A percentile compares a stretch with the other conserved stretches of the same genome.
Evolutionary conservation across 495 filamentous ascomycete species (phyloP).

Genomic region (Xylaria acuta): DNA sequence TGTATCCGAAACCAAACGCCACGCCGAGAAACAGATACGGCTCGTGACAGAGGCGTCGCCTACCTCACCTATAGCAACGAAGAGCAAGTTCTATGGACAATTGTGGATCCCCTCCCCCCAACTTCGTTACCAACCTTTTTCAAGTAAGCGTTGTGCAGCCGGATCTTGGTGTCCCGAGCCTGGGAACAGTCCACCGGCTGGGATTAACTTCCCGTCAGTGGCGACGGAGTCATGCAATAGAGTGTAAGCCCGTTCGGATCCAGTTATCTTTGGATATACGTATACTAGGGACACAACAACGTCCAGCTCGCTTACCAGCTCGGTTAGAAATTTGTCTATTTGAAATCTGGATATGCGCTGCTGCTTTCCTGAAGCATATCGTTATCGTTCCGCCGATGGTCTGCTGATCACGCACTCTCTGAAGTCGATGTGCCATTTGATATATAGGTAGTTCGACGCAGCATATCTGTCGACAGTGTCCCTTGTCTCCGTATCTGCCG

Average conservation of each 20-base stretch:
- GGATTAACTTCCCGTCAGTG: constrained; percentile 6
- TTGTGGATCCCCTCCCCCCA: neutral
- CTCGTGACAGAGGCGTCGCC: neutral
- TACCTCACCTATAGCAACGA: neutral
- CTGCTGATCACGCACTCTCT: neutral
- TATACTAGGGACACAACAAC: neutral
- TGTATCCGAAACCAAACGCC: constrained; percentile 11
- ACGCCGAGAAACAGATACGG: constrained; percentile 1
- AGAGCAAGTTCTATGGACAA: neutral
- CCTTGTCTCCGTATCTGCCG: neutral
- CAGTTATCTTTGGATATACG: neutral
- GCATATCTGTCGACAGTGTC: neutral
- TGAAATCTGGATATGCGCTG: constrained; percentile 6
- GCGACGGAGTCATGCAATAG: constrained; percentile 9
- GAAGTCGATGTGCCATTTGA: neutral
- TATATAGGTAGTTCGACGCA: neutral
- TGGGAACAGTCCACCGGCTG: constrained; percentile 14
- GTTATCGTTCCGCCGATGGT: neutral
- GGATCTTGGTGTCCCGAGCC: constrained; percentile 25
- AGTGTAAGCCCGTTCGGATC: neutral
- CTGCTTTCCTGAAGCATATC: neutral
- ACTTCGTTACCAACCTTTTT: constrained; percentile 6
- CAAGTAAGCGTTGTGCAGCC: constrained; percentile 9
- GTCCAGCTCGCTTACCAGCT: constrained; percentile 21
- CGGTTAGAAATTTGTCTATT: constrained; percentile 19